A percentile compares a stretch with the other conserved stretches of the same genome.
phyloP scores from a whole-genome alignment of 2,329 filamentous ascomycete species.

The Magnaporthiopsis incrustans region DNA sequence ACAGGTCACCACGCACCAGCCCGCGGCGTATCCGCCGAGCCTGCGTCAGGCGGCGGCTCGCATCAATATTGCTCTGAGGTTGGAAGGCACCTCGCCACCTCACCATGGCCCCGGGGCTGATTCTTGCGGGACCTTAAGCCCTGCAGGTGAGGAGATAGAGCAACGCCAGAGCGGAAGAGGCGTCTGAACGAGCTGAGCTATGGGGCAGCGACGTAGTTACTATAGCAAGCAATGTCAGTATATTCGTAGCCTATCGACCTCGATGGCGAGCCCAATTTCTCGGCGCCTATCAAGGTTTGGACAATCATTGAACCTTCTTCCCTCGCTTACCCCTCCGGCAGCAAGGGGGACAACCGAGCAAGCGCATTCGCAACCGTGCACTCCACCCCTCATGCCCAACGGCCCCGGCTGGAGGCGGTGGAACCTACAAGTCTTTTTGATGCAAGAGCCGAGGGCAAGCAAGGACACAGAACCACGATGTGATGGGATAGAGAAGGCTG shows the following conservation, averaged over 20 bases:
- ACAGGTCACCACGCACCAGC: slow-evolving; percentile 25
- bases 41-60: slow-evolving; percentile 9
- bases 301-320: background rate
- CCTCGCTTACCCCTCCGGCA: slow-evolving; percentile 7
- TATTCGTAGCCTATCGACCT: slow-evolving; percentile 12
- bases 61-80: slow-evolving; percentile 12
- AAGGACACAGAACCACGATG: too few species aligned
- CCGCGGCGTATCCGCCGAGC: slow-evolving; percentile 20
- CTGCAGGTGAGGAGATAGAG: slow-evolving; percentile 9
- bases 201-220: slow-evolving; percentile 14
- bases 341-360: slow-evolving; percentile 20
- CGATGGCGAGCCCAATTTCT: too few species aligned
- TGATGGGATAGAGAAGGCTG: background rate
- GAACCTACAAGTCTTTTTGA: background rate
- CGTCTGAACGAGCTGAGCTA: slow-evolving; percentile 20
- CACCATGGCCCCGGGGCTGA: background rate
- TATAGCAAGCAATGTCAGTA: slow-evolving; percentile 30
- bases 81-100: slow-evolving; percentile 9
- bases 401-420: background rate
- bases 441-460: background rate
- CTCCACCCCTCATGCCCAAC: background rate
- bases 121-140: too few species aligned
- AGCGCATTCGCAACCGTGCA: background rate
- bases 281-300: too few species aligned
- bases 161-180: slow-evolving; percentile 15